Conservation (phyloP, 75 land plant genomes). For the Cupressus sempervirens region DNA sequence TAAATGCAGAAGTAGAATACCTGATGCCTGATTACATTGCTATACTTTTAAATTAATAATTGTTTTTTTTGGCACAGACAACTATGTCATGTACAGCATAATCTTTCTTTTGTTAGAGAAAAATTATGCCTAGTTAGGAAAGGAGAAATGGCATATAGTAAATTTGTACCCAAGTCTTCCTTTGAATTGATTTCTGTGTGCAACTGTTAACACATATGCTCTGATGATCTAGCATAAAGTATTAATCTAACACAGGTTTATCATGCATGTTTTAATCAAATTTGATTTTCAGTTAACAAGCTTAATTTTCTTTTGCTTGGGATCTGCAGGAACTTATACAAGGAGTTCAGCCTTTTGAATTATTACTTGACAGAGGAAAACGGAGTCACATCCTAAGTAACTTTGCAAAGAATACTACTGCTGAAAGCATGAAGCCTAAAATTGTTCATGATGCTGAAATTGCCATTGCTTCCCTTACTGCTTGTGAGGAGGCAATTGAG, state of each 20-base stretch:
- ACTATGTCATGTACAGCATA: background rate
- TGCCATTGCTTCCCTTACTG: conserved; percentile 72
- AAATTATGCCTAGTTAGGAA: background rate
- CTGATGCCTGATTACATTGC: too few species aligned
- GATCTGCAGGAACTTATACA: conserved; percentile 79
- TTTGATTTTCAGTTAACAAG: background rate
- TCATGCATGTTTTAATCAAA: background rate
- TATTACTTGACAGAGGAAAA: conserved; percentile 63
- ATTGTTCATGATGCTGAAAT: conserved; percentile 74
- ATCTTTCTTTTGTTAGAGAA: background rate
- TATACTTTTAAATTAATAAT: too few species aligned
- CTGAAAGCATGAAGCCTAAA: conserved; percentile 40
- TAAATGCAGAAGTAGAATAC: too few species aligned
- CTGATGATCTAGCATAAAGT: background rate
- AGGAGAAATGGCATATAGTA: background rate
- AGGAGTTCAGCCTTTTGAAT: conserved; percentile 92
- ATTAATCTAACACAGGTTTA: background rate
- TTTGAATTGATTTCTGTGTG: background rate
- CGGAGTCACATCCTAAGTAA: conserved; percentile 35
- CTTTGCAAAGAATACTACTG: conserved; percentile 24
- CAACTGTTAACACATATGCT: background rate
- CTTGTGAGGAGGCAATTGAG: conserved; percentile 92
- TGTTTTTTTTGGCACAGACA: background rate
- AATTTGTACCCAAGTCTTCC: background rate
- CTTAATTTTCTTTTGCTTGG: background rate